Evolutionary conservation across 345 rosid genomes (phyloP), one percentile per base, ranked within the genome.

Genomic region (Gossypium anomalum): DNA sequence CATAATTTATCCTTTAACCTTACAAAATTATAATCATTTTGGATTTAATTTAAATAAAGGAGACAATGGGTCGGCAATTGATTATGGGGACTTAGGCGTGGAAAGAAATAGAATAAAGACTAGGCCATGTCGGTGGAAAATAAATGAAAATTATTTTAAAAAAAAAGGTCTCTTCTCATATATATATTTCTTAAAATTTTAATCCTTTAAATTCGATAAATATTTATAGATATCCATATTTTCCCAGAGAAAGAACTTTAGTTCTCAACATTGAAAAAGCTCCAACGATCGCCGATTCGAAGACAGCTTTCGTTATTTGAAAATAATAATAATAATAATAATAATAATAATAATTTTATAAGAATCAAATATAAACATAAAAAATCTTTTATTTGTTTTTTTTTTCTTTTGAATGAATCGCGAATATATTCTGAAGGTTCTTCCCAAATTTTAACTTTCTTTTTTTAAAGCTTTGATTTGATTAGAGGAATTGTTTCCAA

Each of bases 111-210:
- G 62, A 57, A 57, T 20, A 57, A 57, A 57, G 13, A 57, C 19
- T 66, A 19, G 15, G 68, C 23, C 51, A 64, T 57, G 82, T 71
- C 82, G 82, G 82, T 75, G 82, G 78, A 49, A 64, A 75, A 19
- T 15, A 57, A 57, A 57, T 57, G 9, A 57, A 56, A 16, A 1
- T 63, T 55, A 61, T 53, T 53, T 7, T 0, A 0, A 0, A 9
- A 69, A 51, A 59, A 11, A 59, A n/a, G 22, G n/a, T n/a, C n/a
- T 2, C 7, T 5, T 7, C 5, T 34, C 41, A 34, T 7, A 1
- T 55, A 7, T 8, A 55, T 19, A 7, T 9, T 9, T 8, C 9
- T 7, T 8, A 55, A n/a, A 55, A 29, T 8, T 10, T 47, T 9
- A 7, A 47, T 43, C 48, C 27, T 49, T 73, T 15, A 20, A 25